Evolutionary conservation across 2,329 filamentous ascomycete species (phyloP), one percentile per base, ranked within the genome.

Genomic region (Aspergillus pseudoviridinutans): DNA sequence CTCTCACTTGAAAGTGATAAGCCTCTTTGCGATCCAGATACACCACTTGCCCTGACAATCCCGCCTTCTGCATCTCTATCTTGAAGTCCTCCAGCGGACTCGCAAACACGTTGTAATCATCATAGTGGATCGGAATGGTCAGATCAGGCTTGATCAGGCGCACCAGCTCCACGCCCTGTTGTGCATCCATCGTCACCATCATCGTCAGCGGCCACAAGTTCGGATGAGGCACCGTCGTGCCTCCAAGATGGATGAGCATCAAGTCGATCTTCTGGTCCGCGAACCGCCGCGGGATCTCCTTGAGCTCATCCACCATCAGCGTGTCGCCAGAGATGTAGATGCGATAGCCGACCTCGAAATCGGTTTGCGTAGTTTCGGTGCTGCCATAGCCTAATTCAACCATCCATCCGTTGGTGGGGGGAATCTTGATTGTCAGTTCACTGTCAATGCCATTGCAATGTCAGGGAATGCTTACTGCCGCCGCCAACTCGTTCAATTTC

Each of bases 301-400:
- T 79, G 1, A 89, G 78, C 51, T 88, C 85, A 61, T 85, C 80
- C 24, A 86, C 79, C 65, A 87, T 76, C 7, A 88, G 74, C 1
- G 85, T 88, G 66, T 89, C 85, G 22, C 86, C 86, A 0, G 84
- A 84, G 58, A 88, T 87, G 71, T 88, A 88, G 64, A 88, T 86
- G 14, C 81, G 71, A 64, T 85, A 85, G 1, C 83, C 81, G 24
- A 71, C 76, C 10, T 77, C 67, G 58, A 83, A 78, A 3, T 65
- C 61, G 3, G 59, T 55, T 57, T n/a, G 53, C 20, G 32, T 57
- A 1, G 44, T 54, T 8, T 53, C 52, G 9, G 58, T 38, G 46
- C 66, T 56, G 28, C 69, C 63, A 62, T 82, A 79, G 1, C 85
- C 85, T 9, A 88, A 72, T 68, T 88, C 85, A 3, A 88, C 59